These are phyloP conservation scores for Dissophora globulifera DNA, from an alignment of 192 early-diverging fungal species.

Conservation along the genomic window DNA sequence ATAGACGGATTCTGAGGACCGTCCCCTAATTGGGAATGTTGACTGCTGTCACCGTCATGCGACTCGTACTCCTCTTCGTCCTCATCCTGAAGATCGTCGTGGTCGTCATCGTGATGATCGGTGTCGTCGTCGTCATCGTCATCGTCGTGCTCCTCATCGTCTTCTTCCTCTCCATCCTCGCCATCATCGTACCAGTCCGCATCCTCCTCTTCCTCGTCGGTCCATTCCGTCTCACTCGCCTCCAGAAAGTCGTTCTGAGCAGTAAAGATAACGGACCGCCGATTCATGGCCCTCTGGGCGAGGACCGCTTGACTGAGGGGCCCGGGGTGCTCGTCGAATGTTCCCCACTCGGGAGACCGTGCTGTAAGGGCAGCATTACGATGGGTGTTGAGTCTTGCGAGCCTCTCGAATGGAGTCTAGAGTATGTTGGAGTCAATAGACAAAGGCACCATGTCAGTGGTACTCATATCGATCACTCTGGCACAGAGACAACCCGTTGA, in stretches of 20 bases:
- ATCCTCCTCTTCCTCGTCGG: constrained; percentile 63
- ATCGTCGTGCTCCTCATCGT: constrained; percentile 52
- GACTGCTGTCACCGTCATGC: not conserved
- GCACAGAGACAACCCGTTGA: no score
- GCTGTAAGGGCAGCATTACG: constrained; percentile 65
- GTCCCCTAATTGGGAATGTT: not conserved
- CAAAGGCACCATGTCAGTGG: no score
- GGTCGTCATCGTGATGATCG: constrained; percentile 2
- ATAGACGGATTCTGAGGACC: constrained; percentile 8
- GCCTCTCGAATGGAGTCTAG: constrained; percentile 79
- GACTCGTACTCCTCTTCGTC: not conserved
- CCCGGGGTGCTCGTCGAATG: constrained; percentile 44
- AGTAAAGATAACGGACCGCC: constrained; percentile 37
- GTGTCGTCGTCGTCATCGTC: constrained; percentile 50
- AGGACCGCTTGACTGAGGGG: constrained; percentile 40
- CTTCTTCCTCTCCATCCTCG: constrained; percentile 61
- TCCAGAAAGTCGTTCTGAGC: constrained; percentile 53
- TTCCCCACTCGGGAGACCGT: constrained; percentile 41
- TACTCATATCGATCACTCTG: no score
- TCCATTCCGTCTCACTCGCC: constrained; percentile 58
- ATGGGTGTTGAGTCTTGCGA: constrained; percentile 82
- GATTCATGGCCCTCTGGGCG: constrained; percentile 27
- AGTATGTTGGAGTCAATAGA: no score
- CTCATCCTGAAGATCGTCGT: not conserved
- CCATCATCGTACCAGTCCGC: constrained; percentile 52